Evolutionary conservation across 441 rosid genomes (phyloP).

Genomic region (Arabidopsis hybrid): DNA sequence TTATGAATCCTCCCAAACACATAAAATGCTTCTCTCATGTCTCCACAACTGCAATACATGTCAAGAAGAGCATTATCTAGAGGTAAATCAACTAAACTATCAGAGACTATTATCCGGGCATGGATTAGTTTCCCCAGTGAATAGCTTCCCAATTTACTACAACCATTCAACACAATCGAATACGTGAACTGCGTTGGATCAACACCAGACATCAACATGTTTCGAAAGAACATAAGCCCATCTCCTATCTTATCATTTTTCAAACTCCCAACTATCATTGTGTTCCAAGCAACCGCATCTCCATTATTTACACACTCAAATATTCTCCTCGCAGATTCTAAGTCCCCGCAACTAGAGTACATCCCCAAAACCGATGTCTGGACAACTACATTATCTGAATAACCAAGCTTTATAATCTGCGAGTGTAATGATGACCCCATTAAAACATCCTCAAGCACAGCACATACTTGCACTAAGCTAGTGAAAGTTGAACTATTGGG

Average conservation of each 20-base stretch:
- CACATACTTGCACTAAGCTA: slow-evolving; percentile 72
- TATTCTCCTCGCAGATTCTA: slow-evolving; percentile 61
- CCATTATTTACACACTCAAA: slow-evolving; percentile 56
- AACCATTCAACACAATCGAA: slow-evolving; percentile 76
- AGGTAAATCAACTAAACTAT: slow-evolving; percentile 67
- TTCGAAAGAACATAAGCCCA: slow-evolving; percentile 56
- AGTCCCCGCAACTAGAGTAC: slow-evolving; percentile 72
- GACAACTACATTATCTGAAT: slow-evolving; percentile 53
- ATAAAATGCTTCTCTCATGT: slow-evolving; percentile 50
- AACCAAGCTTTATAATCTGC: slow-evolving; percentile 60
- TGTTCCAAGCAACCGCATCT: slow-evolving; percentile 81
- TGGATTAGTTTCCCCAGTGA: slow-evolving; percentile 57
- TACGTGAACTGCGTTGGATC: slow-evolving; percentile 69
- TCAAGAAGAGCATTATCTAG: slow-evolving; percentile 83
- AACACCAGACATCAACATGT: slow-evolving; percentile 63
- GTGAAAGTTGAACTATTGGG: slow-evolving; percentile 79
- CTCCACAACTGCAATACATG: slow-evolving; percentile 80
- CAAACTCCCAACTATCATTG: slow-evolving; percentile 70
- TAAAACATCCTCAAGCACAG: slow-evolving; percentile 54
- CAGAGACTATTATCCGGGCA: slow-evolving; percentile 58
- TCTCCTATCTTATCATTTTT: slow-evolving; percentile 63
- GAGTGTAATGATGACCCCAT: slow-evolving; percentile 66
- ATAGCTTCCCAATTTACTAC: slow-evolving; percentile 62
- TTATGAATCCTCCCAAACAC: slow-evolving; percentile 58
- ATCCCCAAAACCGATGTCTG: slow-evolving; percentile 82